phyloP scores from a whole-genome alignment of 176 grass and related monocot species.

The Saccharum spontaneum region DNA sequence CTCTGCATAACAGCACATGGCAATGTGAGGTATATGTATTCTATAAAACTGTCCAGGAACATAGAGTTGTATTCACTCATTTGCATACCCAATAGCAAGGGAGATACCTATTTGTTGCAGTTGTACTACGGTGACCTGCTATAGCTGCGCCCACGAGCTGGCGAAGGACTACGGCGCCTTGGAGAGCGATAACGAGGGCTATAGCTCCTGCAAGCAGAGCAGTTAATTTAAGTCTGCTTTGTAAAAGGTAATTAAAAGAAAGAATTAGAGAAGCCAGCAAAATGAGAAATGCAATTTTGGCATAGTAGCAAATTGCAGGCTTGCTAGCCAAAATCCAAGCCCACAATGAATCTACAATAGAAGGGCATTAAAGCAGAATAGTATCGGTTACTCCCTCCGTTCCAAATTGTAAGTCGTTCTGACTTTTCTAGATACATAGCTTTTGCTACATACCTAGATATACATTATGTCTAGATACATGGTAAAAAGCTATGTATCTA shows the following conservation, averaged over 20 bases:
- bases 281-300: not conserved
- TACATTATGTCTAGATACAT: too few relatives aligned
- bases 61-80: not conserved
- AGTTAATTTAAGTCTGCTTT: slow-evolving; percentile 24
- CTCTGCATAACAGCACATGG: slow-evolving; percentile 34
- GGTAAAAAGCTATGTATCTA: too few relatives aligned
- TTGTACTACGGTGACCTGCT: slow-evolving; percentile 67
- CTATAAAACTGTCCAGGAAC: not conserved
- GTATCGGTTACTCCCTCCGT: not conserved
- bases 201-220: slow-evolving; percentile 64
- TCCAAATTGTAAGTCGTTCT: too few relatives aligned
- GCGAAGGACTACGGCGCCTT: slow-evolving; percentile 68
- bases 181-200: slow-evolving; percentile 87
- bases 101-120: slow-evolving; percentile 47
- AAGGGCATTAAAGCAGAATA: not conserved
- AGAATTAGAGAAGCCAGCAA: not conserved
- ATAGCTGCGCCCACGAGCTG: slow-evolving; percentile 57
- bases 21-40: not conserved
- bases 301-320: not conserved
- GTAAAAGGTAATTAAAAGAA: not conserved
- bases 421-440: too few relatives aligned
- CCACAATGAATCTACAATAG: not conserved
- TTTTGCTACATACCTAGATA: too few relatives aligned
- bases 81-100: slow-evolving; percentile 64
- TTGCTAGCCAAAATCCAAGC: not conserved